Evolutionary conservation across 31 red algal genomes (phyloP), one percentile per base, ranked within the genome.

Genomic region (Asparagopsis taxiformis): DNA sequence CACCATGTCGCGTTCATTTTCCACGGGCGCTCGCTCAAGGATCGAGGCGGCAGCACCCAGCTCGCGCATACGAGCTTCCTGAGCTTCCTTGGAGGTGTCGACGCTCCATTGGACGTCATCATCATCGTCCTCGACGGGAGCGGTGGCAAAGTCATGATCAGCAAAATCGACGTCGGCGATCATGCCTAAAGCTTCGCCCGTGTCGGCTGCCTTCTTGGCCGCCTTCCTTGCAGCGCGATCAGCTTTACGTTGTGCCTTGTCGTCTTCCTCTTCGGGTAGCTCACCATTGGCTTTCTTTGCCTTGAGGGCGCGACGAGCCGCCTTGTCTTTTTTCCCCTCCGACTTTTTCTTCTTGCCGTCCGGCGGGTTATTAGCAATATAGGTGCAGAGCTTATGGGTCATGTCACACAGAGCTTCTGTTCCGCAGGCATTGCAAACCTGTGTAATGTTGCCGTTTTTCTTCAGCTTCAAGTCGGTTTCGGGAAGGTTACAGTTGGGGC

Each of bases 361-460:
- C 26, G 95, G 95, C 25, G 95, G 90, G 55, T 94, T 90, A 72
- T 94, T 94, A 20, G 73, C 72, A 67, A 98, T 98, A 75, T 81
- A 98, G 36, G 86, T 98, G 51, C 84, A 89, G 31, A 94, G 63
- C 55, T 93, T 90, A 79, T 98, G 95, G 32, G 89, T 90, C 95
- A 98, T 93, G 78, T 98, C 91, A 26, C 87, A 87, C 35, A 85
- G 22, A 34, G 46, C 57, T 46, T 77, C 59, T 2, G 64, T 38
- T 13, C 95, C 95, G 51, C 95, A 98, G 36, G 95, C 95, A 50
- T 87, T 94, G 79, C 95, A 98, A 26, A 70, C 65, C 68, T 93
- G 90, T 36, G 83, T 90, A 68, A 98, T 94, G 52, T 68, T 77
- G 39, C 90, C 90, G 55, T 87, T 90, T 63, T 88, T 91, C 66